Percentiles rank a stretch among this genome's conserved stretches.
Evolutionary conservation across 805 yeast genomes (phyloP).

Genomic region (Maudiozyma barnettii): DNA sequence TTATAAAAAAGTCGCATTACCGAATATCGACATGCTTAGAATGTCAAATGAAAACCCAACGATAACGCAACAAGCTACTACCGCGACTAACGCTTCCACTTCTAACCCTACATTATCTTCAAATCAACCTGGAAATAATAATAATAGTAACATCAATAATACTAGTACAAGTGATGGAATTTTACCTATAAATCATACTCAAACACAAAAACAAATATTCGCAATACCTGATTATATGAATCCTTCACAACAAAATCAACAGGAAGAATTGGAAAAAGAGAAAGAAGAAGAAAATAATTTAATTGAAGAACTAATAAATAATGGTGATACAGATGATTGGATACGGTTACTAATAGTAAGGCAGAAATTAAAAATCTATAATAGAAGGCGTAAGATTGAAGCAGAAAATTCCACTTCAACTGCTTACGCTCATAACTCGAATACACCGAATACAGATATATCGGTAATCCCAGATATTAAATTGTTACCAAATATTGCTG

Average conservation of each 20-base stretch:
- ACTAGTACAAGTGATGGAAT: neutral
- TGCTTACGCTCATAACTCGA: neutral
- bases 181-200: conserved; percentile 1
- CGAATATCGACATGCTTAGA: conserved; percentile 12
- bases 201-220: neutral
- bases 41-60: neutral
- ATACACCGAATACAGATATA: neutral
- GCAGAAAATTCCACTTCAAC: neutral
- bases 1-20: conserved; percentile 32
- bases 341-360: conserved; percentile 24
- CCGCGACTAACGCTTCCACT: neutral
- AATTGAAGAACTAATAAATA: conserved; percentile 23
- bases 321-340: conserved; percentile 33
- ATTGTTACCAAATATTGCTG: conserved; percentile 18
- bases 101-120: neutral
- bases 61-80: neutral
- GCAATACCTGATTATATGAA: conserved; percentile 27
- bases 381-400: conserved; percentile 7
- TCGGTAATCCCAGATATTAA: conserved; percentile 9
- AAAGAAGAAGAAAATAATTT: conserved; percentile 16
- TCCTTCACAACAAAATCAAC: conserved; percentile 14
- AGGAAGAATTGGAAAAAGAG: conserved; percentile 11
- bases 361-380: conserved; percentile 21
- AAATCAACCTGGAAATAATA: neutral
- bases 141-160: neutral